Conservation (phyloP, 371 early-diverging fungal genomes). For the Massospora cicadina region DNA sequence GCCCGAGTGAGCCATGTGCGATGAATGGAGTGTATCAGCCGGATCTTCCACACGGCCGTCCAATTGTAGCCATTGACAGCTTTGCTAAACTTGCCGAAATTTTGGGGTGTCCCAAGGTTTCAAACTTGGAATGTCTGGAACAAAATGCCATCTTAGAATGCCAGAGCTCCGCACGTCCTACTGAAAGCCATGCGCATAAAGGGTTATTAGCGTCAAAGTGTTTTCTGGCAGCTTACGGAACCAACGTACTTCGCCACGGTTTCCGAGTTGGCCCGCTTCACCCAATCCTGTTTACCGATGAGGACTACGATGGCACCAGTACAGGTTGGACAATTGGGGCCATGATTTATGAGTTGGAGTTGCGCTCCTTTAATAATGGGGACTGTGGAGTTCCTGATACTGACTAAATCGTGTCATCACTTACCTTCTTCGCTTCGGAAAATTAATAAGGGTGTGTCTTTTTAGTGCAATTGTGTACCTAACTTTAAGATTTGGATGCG, state of each 20-base stretch:
- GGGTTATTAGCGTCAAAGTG: not conserved
- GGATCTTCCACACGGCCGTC: not conserved
- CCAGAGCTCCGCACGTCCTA: not conserved
- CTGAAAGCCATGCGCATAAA: not conserved
- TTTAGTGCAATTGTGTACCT: no score
- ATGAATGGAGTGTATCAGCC: slow-evolving; percentile 11
- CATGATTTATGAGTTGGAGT: slow-evolving; percentile 9
- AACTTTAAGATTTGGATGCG: no score
- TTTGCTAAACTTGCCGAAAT: slow-evolving; percentile 3
- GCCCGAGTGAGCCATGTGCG: slow-evolving; percentile 10
- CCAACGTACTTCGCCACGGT: not conserved
- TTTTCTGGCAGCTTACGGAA: not conserved
- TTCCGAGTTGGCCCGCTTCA: not conserved
- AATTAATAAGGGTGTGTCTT: no score
- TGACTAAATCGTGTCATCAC: no score
- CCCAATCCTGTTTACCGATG: not conserved
- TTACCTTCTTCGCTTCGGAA: no score
- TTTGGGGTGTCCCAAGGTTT: not conserved
- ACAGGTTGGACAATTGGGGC: slow-evolving; percentile 8
- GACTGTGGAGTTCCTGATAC: not conserved
- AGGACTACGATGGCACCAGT: slow-evolving; percentile 1
- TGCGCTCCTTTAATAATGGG: not conserved
- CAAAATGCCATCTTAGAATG: not conserved
- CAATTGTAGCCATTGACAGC: slow-evolving; percentile 6
- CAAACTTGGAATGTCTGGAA: not conserved